Conservation (phyloP, 2,329 filamentous ascomycete genomes). For the Aspergillus versicolor region DNA sequence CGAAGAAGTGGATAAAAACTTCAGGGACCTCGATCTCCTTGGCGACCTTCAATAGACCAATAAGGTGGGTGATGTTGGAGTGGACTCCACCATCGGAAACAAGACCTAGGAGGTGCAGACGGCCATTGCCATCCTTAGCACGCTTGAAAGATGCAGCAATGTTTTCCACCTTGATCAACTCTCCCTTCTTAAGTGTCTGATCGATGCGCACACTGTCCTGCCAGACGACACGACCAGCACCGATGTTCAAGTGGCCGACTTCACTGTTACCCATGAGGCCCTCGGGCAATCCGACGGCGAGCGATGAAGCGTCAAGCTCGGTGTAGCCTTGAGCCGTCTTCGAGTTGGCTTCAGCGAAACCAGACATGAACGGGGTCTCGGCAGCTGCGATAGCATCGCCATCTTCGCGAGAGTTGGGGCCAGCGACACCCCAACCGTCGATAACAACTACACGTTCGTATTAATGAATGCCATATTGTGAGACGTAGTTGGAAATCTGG, state of each 20-base stretch:
- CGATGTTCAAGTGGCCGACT: conserved; percentile 98
- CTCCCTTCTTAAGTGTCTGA: conserved; percentile 80
- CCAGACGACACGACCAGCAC: conserved; percentile 96
- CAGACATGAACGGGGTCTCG: conserved; percentile 92
- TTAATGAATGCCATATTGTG: conserved; percentile 26
- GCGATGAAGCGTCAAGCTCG: conserved; percentile 90
- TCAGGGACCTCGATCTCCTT: conserved; percentile 84
- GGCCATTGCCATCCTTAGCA: conserved; percentile 84
- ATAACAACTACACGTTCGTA: conserved; percentile 74
- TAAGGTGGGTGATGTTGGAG: conserved; percentile 91
- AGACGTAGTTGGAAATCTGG: conserved; percentile 17
- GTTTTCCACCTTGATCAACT: conserved; percentile 72
- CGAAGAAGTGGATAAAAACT: conserved; percentile 99
- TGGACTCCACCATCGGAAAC: conserved; percentile 96
- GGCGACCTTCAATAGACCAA: conserved; percentile 81
- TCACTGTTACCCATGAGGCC: conserved; percentile 99
- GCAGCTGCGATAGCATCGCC: conserved; percentile 95
- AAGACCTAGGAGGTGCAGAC: conserved; percentile 87
- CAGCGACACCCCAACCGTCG: conserved; percentile 94
- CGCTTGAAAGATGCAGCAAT: conserved; percentile 75
- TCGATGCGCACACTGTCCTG: conserved; percentile 98
- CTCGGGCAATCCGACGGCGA: conserved; percentile 92
- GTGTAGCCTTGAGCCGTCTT: conserved; percentile 81
- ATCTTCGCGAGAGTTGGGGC: conserved; percentile 74
- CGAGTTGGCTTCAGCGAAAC: conserved; percentile 65